These are phyloP conservation scores for Cudoniella acicularis DNA, from an alignment of 495 filamentous ascomycete species.

Conservation along the genomic window DNA sequence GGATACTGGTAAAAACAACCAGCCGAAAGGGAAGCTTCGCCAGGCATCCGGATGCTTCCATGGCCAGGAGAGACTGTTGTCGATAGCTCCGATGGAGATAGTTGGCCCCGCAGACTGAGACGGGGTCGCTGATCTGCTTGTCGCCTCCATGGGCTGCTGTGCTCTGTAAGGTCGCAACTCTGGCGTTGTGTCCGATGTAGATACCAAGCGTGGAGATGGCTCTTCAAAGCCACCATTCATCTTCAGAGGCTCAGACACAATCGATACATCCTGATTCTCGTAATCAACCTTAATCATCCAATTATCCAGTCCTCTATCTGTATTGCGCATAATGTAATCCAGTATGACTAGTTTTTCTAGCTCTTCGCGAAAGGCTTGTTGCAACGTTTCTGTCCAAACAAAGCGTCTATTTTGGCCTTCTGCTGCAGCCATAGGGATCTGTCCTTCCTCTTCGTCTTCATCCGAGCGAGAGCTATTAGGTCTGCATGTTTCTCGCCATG, in stretches of 20 bases:
- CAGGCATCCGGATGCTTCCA: conserved; percentile 98
- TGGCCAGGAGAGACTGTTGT: conserved; percentile 97
- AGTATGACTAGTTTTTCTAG: conserved; percentile 96
- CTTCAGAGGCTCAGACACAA: conserved; percentile 77
- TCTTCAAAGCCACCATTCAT: conserved; percentile 55
- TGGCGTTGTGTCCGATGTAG: conserved; percentile 41
- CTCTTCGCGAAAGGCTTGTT: conserved; percentile 91
- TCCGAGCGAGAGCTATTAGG: conserved; percentile 61
- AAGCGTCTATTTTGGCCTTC: conserved; percentile 52
- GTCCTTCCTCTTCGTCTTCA: conserved; percentile 65
- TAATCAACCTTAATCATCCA: conserved; percentile 99
- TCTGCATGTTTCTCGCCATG: conserved; percentile 84
- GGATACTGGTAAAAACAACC: conserved; percentile 95
- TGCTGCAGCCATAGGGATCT: conserved; percentile 40
- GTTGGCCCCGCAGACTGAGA: conserved; percentile 51
- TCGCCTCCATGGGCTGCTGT: conserved; percentile 81
- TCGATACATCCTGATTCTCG: conserved; percentile 74
- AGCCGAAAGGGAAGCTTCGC: conserved; percentile 93
- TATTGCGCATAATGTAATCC: conserved; percentile 99
- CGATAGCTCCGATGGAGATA: conserved; percentile 86
- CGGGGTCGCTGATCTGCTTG: conserved; percentile 58
- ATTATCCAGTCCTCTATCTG: conserved; percentile 93
- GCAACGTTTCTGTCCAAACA: conserved; percentile 83
- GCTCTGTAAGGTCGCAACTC: conserved; percentile 65
- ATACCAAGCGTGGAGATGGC: conserved; percentile 55